Percentiles rank a stretch among this genome's conserved stretches.
These are phyloP conservation scores for Cyberlindnera samutprakarnensis DNA, from an alignment of 805 yeast species.

Conservation along the genomic window DNA sequence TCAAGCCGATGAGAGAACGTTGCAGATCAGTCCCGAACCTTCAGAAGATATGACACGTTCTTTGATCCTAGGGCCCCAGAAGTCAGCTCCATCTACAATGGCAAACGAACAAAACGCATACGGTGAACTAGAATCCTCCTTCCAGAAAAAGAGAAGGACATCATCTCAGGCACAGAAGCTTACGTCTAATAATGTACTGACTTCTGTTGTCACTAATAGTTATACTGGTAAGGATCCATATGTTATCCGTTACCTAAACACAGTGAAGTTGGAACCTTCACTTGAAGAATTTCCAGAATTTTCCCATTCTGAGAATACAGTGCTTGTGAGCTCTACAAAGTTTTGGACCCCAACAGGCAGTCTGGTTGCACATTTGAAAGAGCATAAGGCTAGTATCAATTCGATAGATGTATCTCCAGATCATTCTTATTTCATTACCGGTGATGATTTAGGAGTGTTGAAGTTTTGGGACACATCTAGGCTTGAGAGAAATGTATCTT, in stretches of 20 bases:
- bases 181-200: constrained; percentile 6
- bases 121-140: constrained; percentile 34
- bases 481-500: constrained; percentile 54
- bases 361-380: constrained; percentile 56
- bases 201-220: constrained; percentile 38
- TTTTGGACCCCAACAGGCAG: constrained; percentile 38
- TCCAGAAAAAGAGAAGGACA: constrained; percentile 10
- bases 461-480: constrained; percentile 72
- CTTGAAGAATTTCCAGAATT: constrained; percentile 61
- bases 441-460: constrained; percentile 65
- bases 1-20: constrained; percentile 7
- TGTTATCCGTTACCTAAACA: constrained; percentile 47
- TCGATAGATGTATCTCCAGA: constrained; percentile 54
- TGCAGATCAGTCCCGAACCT: constrained; percentile 6
- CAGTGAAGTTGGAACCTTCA: constrained; percentile 47
- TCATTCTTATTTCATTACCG: constrained; percentile 62
- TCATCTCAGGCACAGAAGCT: constrained; percentile 8
- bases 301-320: constrained; percentile 30
- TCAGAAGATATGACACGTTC: constrained; percentile 23
- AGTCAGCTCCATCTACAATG: constrained; percentile 32
- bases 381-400: constrained; percentile 53
- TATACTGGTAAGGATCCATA: constrained; percentile 65
- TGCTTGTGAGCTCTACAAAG: constrained; percentile 11
- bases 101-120: constrained; percentile 34
- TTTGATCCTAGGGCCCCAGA: constrained; percentile 26